These are phyloP conservation scores for Euphorbia peplus DNA, from an alignment of 345 rosid genomes.

Conservation along the genomic window DNA sequence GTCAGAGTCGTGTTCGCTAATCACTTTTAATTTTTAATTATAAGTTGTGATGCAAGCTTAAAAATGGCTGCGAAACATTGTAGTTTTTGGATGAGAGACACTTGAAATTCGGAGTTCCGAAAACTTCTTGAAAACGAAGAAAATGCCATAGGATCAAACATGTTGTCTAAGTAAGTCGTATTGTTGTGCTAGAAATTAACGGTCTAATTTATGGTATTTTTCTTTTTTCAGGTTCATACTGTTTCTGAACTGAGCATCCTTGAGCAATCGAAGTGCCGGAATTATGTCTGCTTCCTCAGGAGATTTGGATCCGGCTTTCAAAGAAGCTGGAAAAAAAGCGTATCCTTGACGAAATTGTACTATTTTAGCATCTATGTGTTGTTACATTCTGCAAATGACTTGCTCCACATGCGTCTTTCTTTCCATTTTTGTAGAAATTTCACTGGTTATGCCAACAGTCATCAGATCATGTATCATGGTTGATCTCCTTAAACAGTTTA, in stretches of 20 bases:
- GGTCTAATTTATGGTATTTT: neutral
- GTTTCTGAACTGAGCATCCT: constrained; percentile 7
- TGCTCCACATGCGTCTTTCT: neutral
- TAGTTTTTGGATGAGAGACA: neutral
- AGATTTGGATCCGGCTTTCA: constrained; percentile 95
- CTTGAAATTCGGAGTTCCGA: too few relatives aligned
- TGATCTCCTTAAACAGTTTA: constrained; percentile 18
- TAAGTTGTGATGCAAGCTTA: too few relatives aligned
- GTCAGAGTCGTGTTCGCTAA: too few relatives aligned
- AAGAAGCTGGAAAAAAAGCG: constrained; percentile 95
- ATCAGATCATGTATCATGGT: neutral
- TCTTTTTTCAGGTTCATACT: constrained; percentile 33
- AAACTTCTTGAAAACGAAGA: neutral
- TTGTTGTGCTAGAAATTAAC: too few relatives aligned
- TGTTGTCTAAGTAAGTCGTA: too few relatives aligned
- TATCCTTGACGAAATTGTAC: constrained; percentile 61
- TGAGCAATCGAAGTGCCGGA: constrained; percentile 29
- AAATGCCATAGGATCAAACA: neutral
- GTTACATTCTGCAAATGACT: neutral
- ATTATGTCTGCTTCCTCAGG: constrained; percentile 92
- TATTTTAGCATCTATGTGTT: constrained; percentile 13
- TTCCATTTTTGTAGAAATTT: neutral
- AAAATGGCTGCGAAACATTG: neutral
- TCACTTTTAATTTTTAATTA: constrained; percentile 3
- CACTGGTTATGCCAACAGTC: neutral